Percentiles rank a stretch among this genome's conserved stretches.
phyloP scores from a whole-genome alignment of 352 stramenopile species.

The Stephanocyclus meneghinianus region DNA sequence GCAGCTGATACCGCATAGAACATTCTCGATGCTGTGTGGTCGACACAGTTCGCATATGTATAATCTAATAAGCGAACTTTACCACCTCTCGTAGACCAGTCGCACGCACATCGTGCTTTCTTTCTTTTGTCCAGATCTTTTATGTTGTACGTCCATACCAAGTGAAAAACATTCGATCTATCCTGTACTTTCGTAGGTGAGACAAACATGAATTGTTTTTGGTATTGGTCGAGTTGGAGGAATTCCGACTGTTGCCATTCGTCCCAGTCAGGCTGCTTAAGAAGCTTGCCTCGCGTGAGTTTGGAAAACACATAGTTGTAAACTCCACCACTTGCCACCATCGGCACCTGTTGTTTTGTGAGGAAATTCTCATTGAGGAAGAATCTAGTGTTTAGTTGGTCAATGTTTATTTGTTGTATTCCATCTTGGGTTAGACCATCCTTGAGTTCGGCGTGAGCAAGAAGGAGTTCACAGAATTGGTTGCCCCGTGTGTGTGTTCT shows the following conservation, averaged over 20 bases:
- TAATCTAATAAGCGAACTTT: conserved; percentile 23
- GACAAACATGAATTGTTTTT: conserved; percentile 55
- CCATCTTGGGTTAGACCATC: conserved; percentile 24
- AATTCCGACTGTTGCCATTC: conserved; percentile 44
- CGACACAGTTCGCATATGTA: conserved; percentile 42
- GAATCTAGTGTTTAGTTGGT: conserved; percentile 29
- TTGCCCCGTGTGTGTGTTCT: too few relatives aligned
- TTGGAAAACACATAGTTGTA: background rate
- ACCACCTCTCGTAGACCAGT: conserved; percentile 31
- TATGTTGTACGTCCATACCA: conserved; percentile 23
- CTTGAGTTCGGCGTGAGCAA: conserved; percentile 22
- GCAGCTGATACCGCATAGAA: conserved; percentile 14
- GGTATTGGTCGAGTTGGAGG: conserved; percentile 52
- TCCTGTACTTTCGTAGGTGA: conserved; percentile 1
- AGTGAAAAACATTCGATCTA: background rate
- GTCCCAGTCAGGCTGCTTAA: conserved; percentile 43
- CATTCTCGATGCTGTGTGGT: conserved; percentile 19
- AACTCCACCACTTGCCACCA: background rate
- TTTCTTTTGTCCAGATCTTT: conserved; percentile 10
- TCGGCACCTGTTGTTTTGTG: background rate
- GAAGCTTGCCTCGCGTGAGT: conserved; percentile 27
- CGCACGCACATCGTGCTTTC: conserved; percentile 29
- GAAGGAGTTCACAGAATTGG: background rate
- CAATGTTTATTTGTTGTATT: conserved; percentile 28
- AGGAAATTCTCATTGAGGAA: background rate